Evolutionary conservation across 768 basidiomycete species (phyloP), one percentile per base, ranked within the genome.

Genomic region (Suillus subluteus): DNA sequence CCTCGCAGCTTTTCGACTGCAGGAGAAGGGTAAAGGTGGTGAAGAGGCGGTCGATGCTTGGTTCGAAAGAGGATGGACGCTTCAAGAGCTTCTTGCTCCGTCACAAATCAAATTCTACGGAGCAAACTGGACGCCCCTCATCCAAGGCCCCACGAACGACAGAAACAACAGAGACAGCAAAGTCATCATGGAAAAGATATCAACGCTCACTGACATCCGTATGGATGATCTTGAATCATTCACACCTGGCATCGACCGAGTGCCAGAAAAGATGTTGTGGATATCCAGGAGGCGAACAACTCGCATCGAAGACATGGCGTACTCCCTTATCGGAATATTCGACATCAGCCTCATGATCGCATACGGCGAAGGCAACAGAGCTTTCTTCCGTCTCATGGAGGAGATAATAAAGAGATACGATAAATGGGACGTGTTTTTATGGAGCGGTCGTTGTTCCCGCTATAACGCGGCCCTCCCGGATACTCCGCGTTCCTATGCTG

Each of bases 21-120:
- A 40, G 23, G 38, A 59, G 58, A 41, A 18, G 23, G 38, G 23
- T 18, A 5, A 26, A 26, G 15, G 38, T 40, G 38, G 18, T 32
- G 9, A 32, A 56, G 21, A 26, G 18, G 40, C 26, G 40, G 35
- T 41, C n/a, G 32, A 59, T 59, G 37, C 48, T 30, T 72, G 71
- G 71, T 72, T 72, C 55, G 41, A 50, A 64, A 63, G 70, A 37
- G 71, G 71, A 37, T 72, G 43, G 67, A 67, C 65, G n/a, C 41
- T 67, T 23, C 64, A 67, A 43, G 66, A 71, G 61, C 50, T 72
- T 2, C 62, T 72, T 6, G 71, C 71, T 23, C 71, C 71, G 0
- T 40, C 48, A 16, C 50, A 62, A 41, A 65, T 72, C 56, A 69
- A 69, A 41, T 72, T 72, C 55, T 72, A 65, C 55, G 63, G 44